Evolutionary conservation across 345 rosid genomes (phyloP).

Genomic region (Euphorbia peplus): DNA sequence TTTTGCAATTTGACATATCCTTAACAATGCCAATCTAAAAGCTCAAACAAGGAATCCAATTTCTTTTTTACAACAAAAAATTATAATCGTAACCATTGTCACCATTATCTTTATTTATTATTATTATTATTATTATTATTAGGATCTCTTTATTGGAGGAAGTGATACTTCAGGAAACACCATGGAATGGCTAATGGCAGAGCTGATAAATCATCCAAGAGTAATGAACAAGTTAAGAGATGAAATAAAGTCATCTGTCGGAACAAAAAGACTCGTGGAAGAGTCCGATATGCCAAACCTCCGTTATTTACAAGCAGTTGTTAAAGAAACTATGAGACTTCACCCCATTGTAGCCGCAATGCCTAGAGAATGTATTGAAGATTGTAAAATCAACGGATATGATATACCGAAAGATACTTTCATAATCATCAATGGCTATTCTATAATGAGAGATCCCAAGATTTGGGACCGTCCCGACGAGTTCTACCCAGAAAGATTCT

Average conservation of each 20-base stretch:
- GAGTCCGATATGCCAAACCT: conserved; percentile 16
- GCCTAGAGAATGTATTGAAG: not conserved
- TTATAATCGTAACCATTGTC: too few species aligned
- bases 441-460: conserved; percentile 16
- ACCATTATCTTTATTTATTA: too few species aligned
- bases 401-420: conserved; percentile 2
- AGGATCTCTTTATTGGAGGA: too few species aligned
- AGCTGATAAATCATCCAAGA: conserved; percentile 3
- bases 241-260: conserved; percentile 1
- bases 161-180: not conserved
- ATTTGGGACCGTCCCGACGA: not conserved
- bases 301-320: conserved; percentile 13
- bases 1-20: too few species aligned
- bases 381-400: conserved; percentile 2
- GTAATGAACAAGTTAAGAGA: conserved; percentile 3
- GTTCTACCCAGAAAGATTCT: conserved; percentile 16
- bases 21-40: too few species aligned
- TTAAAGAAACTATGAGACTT: conserved; percentile 6
- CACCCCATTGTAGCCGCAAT: not conserved
- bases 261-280: conserved; percentile 6
- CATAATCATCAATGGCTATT: conserved; percentile 6
- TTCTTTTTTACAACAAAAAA: too few species aligned
- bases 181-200: conserved; percentile 11
- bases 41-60: too few species aligned
- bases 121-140: too few species aligned